A percentile compares a stretch with the other conserved stretches of the same genome.
Conservation (phyloP, 208 protist species). For the Leishmania amazonensis region DNA sequence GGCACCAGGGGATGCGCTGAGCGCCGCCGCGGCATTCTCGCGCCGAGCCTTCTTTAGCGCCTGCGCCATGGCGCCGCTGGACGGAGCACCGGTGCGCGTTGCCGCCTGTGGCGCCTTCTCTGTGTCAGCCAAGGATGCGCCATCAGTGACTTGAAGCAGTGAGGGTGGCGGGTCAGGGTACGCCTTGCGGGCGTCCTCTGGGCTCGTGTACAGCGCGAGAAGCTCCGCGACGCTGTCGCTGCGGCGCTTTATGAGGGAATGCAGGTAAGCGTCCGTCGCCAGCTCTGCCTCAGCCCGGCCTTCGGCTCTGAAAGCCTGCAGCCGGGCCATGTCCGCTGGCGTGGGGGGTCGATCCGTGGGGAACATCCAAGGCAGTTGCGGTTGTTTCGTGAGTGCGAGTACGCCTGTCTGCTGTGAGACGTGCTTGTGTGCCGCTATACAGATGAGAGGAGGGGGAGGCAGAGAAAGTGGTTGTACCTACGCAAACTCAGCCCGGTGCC, state of each 20-base stretch:
- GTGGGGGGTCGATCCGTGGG: slow-evolving; percentile 14
- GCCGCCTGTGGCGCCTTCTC: not conserved
- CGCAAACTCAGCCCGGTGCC: not conserved
- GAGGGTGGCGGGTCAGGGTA: slow-evolving; percentile 45
- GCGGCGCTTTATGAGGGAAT: not conserved
- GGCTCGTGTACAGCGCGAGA: slow-evolving; percentile 39
- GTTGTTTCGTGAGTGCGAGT: not conserved
- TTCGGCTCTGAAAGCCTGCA: slow-evolving; percentile 16
- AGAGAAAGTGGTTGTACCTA: not conserved
- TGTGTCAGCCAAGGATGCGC: not conserved
- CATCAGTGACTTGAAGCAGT: slow-evolving; percentile 1
- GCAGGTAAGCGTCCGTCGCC: slow-evolving; percentile 7
- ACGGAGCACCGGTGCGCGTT: not conserved
- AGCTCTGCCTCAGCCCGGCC: slow-evolving; percentile 1
- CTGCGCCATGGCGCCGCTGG: slow-evolving; percentile 4
- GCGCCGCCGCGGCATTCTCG: slow-evolving; percentile 15
- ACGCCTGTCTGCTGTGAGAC: not conserved
- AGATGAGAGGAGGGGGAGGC: not conserved
- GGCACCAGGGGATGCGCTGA: slow-evolving; percentile 8
- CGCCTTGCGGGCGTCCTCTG: slow-evolving; percentile 40
- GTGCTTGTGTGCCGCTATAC: not conserved
- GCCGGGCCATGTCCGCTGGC: slow-evolving; percentile 13
- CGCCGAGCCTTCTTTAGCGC: slow-evolving; percentile 22
- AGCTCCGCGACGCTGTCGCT: slow-evolving; percentile 22
- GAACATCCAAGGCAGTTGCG: slow-evolving; percentile 18